Conservation (phyloP, 331 rosid genomes). For the Rosa hybrid region DNA sequence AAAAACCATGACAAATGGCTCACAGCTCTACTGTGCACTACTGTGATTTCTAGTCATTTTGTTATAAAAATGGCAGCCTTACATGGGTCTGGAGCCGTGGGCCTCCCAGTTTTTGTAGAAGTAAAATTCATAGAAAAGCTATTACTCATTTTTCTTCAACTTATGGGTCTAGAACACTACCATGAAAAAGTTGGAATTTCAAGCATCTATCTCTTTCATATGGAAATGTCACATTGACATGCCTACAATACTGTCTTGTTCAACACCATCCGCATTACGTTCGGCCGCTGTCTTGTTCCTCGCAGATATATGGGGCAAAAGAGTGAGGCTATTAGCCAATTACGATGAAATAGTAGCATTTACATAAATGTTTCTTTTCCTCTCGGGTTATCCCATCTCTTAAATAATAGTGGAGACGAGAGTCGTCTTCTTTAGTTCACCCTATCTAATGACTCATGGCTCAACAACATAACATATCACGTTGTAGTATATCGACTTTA, state of each 20-base stretch:
- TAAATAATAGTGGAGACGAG: neutral
- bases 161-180: neutral
- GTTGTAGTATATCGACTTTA: neutral
- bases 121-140: neutral
- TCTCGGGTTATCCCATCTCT: neutral
- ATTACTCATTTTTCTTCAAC: neutral
- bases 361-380: neutral
- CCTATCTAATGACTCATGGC: neutral
- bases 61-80: neutral
- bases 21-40: constrained; percentile 17
- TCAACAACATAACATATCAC: neutral
- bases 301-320: neutral
- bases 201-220: neutral
- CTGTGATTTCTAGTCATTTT: neutral
- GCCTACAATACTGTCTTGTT: too few species aligned
- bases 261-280: neutral
- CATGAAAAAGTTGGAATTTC: neutral
- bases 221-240: constrained; percentile 10
- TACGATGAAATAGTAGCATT: neutral
- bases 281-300: neutral
- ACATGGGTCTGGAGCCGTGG: constrained; percentile 4
- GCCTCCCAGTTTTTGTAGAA: neutral
- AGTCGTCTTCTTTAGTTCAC: neutral
- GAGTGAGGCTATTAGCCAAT: neutral
- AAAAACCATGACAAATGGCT: constrained; percentile 12